phyloP scores from a whole-genome alignment of 2,329 filamentous ascomycete genomes.

The Paraphoma sp. region DNA sequence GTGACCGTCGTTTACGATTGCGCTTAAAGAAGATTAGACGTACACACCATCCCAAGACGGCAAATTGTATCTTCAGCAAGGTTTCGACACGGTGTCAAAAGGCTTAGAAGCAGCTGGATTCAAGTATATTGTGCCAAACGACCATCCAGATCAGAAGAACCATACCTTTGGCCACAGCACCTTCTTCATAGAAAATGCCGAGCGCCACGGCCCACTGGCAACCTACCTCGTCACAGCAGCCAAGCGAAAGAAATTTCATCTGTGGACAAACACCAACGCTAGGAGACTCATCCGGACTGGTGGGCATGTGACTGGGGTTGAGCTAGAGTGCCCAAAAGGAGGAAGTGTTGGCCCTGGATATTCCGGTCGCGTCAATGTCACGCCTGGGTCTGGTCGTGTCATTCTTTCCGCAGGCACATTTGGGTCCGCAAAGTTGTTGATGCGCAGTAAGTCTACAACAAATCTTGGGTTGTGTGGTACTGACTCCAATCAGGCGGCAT shows the following conservation, averaged over 20 bases:
- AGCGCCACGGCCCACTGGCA: constrained; percentile 70
- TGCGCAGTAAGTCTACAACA: constrained; percentile 56
- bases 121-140: constrained; percentile 65
- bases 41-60: constrained; percentile 68
- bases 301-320: constrained; percentile 67
- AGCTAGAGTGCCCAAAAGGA: constrained; percentile 62
- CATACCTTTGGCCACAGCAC: constrained; percentile 63
- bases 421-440: constrained; percentile 69
- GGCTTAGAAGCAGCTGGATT: constrained; percentile 67
- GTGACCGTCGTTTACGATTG: no score
- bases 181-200: constrained; percentile 69
- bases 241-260: constrained; percentile 65
- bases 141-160: constrained; percentile 68
- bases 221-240: constrained; percentile 70
- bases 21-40: constrained; percentile 53
- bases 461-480: not conserved
- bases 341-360: constrained; percentile 52
- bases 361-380: constrained; percentile 64
- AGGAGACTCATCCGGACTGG: constrained; percentile 67
- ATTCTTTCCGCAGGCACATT: constrained; percentile 72
- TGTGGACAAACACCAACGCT: constrained; percentile 69
- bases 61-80: constrained; percentile 67
- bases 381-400: constrained; percentile 65
- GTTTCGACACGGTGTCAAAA: constrained; percentile 65
- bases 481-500: constrained; percentile 56